These are phyloP conservation scores for Digitaria exilis DNA, from an alignment of 202 grass and related monocot genomes.

Conservation along the genomic window DNA sequence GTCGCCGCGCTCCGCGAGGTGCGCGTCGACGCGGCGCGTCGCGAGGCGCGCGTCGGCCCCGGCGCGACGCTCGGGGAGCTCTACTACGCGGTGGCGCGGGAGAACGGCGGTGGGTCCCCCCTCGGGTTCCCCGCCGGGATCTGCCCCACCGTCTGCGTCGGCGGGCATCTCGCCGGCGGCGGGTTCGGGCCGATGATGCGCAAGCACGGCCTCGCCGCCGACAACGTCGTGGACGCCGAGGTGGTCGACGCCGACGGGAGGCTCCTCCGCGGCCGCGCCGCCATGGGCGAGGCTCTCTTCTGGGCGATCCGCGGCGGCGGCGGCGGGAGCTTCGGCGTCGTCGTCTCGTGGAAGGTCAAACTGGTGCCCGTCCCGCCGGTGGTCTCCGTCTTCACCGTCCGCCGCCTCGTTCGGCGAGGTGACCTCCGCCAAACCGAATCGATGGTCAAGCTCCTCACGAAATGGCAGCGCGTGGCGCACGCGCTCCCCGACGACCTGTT, in stretches of 20 bases:
- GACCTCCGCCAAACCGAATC: background rate
- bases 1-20: conserved; percentile 51
- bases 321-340: conserved; percentile 75
- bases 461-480: conserved; percentile 64
- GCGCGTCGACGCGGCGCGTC: conserved; percentile 33
- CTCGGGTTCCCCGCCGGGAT: conserved; percentile 69
- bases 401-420: conserved; percentile 42
- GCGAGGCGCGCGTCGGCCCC: conserved; percentile 49
- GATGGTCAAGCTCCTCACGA: conserved; percentile 22
- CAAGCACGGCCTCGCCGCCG: conserved; percentile 61
- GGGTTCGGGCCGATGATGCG: conserved; percentile 67
- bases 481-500: conserved; percentile 57
- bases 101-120: background rate
- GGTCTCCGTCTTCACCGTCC: conserved; percentile 52
- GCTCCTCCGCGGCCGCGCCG: conserved; percentile 40
- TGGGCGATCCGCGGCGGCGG: conserved; percentile 88
- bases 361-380: conserved; percentile 58
- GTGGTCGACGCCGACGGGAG: conserved; percentile 60
- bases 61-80: conserved; percentile 80
- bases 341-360: conserved; percentile 62
- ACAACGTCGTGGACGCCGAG: conserved; percentile 65
- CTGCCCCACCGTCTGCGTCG: conserved; percentile 67
- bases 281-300: conserved; percentile 74
- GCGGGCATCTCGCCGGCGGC: conserved; percentile 73
- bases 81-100: conserved; percentile 55